These are phyloP conservation scores for Malassezia restricta DNA, from an alignment of 1,284 basidiomycete genomes.

Conservation along the genomic window DNA sequence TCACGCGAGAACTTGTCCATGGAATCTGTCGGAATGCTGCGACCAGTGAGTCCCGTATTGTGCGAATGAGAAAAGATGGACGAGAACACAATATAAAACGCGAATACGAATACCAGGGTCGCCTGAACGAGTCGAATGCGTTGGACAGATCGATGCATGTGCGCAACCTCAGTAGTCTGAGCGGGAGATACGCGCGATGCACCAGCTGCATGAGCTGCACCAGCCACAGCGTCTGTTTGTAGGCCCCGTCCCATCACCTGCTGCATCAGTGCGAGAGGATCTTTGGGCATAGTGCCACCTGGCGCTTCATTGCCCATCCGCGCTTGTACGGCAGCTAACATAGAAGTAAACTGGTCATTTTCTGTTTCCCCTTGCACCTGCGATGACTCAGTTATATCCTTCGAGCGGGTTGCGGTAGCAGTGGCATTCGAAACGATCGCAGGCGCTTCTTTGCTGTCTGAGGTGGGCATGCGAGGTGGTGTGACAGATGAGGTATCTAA, in stretches of 20 bases:
- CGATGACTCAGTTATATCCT: neutral
- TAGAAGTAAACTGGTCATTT: conserved; percentile 18
- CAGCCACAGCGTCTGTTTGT: neutral
- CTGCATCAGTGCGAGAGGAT: conserved; percentile 21
- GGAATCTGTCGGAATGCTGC: conserved; percentile 2
- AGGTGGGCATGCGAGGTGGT: neutral
- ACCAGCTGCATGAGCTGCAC: neutral
- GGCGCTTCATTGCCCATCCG: conserved; percentile 1
- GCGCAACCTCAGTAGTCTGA: neutral
- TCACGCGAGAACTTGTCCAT: neutral
- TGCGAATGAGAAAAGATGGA: conserved; percentile 5
- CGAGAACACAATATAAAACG: conserved; percentile 12
- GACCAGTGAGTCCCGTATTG: conserved; percentile 8
- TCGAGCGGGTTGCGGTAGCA: neutral
- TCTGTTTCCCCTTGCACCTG: neutral
- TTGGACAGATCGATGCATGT: conserved; percentile 4
- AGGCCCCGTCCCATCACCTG: conserved; percentile 10
- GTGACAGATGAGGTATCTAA: conserved; percentile 2
- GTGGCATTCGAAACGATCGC: neutral
- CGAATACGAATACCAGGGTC: conserved; percentile 5
- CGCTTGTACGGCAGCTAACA: conserved; percentile 27
- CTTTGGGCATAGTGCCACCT: neutral
- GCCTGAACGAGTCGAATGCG: conserved; percentile 11
- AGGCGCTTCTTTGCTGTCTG: neutral
- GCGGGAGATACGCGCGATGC: neutral